These are phyloP conservation scores for Verticillium nubilum DNA, from an alignment of 2,329 filamentous ascomycete species.

Conservation along the genomic window DNA sequence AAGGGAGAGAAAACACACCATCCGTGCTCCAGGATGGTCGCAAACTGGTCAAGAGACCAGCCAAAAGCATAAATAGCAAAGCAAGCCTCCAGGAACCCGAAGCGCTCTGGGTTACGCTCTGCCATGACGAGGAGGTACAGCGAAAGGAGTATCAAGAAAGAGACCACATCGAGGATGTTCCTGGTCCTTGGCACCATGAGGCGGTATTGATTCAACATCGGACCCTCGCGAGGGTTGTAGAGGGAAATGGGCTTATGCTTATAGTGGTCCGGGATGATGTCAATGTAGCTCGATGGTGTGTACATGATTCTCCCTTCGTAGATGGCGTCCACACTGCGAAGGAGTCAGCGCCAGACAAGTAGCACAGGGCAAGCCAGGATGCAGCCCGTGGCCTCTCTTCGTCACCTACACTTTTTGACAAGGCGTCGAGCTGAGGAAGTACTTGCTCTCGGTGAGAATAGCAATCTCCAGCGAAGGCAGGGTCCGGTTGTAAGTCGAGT, in stretches of 20 bases:
- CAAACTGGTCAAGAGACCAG: slow-evolving; percentile 74
- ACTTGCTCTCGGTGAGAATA: slow-evolving; percentile 76
- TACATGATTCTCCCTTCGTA: slow-evolving; percentile 78
- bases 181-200: slow-evolving; percentile 76
- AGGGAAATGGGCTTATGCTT: slow-evolving; percentile 77
- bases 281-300: slow-evolving; percentile 74
- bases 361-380: background rate
- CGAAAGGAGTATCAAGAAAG: slow-evolving; percentile 64
- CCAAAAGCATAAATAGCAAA: slow-evolving; percentile 73
- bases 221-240: slow-evolving; percentile 71
- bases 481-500: slow-evolving; percentile 49
- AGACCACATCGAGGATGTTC: slow-evolving; percentile 67
- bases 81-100: slow-evolving; percentile 55
- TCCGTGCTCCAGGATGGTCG: slow-evolving; percentile 69
- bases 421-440: slow-evolving; percentile 70
- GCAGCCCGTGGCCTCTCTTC: background rate
- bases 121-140: slow-evolving; percentile 72
- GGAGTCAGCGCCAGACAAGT: background rate
- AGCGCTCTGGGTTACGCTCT: slow-evolving; percentile 50
- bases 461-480: slow-evolving; percentile 77
- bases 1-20: slow-evolving; percentile 34
- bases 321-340: slow-evolving; percentile 61
- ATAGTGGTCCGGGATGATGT: slow-evolving; percentile 81
- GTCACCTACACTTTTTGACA: slow-evolving; percentile 64
- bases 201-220: slow-evolving; percentile 77